Percentiles rank a stretch among this genome's conserved stretches.
Evolutionary conservation across 1,284 basidiomycete species (phyloP).

Genomic region (Pholiota adiposa): DNA sequence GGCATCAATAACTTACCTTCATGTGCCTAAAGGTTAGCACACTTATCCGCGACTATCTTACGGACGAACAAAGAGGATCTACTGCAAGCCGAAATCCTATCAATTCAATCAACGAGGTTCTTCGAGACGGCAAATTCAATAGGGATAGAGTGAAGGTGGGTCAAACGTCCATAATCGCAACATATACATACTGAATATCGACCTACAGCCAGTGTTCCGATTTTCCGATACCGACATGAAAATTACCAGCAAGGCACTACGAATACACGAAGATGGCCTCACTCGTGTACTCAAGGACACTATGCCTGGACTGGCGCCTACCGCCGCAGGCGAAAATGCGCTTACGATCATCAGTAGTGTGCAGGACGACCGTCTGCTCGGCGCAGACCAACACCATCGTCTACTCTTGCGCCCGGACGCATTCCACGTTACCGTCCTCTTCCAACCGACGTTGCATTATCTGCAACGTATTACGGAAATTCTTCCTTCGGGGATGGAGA

Average conservation of each 20-base stretch:
- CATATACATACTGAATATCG: slow-evolving; percentile 7
- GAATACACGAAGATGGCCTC: slow-evolving; percentile 84
- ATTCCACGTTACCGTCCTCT: slow-evolving; percentile 93
- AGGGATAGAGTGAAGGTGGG: slow-evolving; percentile 81
- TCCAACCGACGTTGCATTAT: slow-evolving; percentile 92
- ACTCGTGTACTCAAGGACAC: slow-evolving; percentile 86
- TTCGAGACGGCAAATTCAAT: slow-evolving; percentile 81
- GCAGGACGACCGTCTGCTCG: slow-evolving; percentile 74
- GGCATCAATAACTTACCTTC: not conserved
- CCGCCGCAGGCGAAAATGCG: slow-evolving; percentile 60
- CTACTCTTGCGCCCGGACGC: slow-evolving; percentile 90
- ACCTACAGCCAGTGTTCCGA: slow-evolving; percentile 78
- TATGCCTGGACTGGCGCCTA: slow-evolving; percentile 91
- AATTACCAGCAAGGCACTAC: slow-evolving; percentile 68
- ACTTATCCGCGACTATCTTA: slow-evolving; percentile 90
- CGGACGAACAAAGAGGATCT: slow-evolving; percentile 83
- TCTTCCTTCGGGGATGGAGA: slow-evolving; percentile 76
- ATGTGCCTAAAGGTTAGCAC: slow-evolving; percentile 68
- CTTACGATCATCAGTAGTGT: slow-evolving; percentile 65
- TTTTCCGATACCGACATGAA: slow-evolving; percentile 89
- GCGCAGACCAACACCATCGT: slow-evolving; percentile 80
- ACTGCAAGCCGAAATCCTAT: slow-evolving; percentile 84
- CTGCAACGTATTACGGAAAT: slow-evolving; percentile 75
- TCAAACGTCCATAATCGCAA: not conserved
- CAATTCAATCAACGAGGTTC: slow-evolving; percentile 91